Evolutionary conservation across 768 basidiomycete genomes (phyloP).

Genomic region (Kwoniella botswanensis): DNA sequence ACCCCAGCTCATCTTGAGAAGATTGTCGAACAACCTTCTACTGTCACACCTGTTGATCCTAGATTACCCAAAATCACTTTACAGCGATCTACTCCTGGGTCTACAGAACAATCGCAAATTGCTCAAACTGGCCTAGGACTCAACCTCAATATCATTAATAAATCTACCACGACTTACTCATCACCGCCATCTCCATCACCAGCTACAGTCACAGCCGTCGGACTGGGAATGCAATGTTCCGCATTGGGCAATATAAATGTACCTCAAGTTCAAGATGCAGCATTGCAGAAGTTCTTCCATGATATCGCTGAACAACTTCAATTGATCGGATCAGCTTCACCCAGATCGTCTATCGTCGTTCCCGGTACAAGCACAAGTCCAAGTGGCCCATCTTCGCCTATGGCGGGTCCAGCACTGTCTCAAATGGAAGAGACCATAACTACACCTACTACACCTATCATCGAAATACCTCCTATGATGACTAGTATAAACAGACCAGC

Average conservation of each 20-base stretch:
- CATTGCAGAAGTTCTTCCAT: slow-evolving; percentile 79
- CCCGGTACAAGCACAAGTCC: background rate
- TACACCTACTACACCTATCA: slow-evolving; percentile 23
- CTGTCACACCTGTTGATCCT: slow-evolving; percentile 31
- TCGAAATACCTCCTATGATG: slow-evolving; percentile 8
- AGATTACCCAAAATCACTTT: slow-evolving; percentile 44
- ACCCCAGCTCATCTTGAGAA: slow-evolving; percentile 23
- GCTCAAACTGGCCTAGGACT: slow-evolving; percentile 35
- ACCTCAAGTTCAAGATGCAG: slow-evolving; percentile 73
- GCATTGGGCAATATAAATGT: slow-evolving; percentile 60
- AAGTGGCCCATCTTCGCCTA: slow-evolving; percentile 1
- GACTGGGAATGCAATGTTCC: slow-evolving; percentile 13
- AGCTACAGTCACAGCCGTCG: background rate
- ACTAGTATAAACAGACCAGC: slow-evolving; percentile 3
- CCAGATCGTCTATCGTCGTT: slow-evolving; percentile 33
- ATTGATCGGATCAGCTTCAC: slow-evolving; percentile 65
- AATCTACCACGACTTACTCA: slow-evolving; percentile 6
- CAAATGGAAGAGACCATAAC: slow-evolving; percentile 25
- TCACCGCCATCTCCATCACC: slow-evolving; percentile 34
- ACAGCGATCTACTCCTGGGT: slow-evolving; percentile 40
- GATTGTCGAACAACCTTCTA: slow-evolving; percentile 7
- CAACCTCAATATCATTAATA: slow-evolving; percentile 20
- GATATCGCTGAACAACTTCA: slow-evolving; percentile 80
- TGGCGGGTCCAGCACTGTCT: slow-evolving; percentile 28
- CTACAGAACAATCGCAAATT: background rate